Base-by-base conservation (phyloP, 352 stramenopile genomes). In the Thalassiosira ordinaria region DNA sequence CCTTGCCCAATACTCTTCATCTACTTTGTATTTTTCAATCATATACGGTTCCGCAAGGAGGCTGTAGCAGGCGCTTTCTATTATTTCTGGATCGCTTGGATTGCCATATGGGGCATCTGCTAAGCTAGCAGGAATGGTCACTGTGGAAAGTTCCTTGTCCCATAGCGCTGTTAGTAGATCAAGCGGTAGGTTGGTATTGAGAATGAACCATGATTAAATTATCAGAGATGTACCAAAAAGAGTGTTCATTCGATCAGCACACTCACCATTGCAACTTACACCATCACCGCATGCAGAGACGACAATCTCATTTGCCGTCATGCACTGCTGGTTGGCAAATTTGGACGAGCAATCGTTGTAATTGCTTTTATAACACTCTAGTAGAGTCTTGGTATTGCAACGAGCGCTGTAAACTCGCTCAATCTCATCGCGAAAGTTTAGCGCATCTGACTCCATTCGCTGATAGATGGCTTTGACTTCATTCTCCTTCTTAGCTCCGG, bases 21-120 rank as follows among this genome's bases (percentile, higher is more conserved):
- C 72, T 18, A 29, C 8, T 44, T 78, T 39, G 33, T 78, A 84
- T 13, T 81, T 84, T 35, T 77, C 47, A 1, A 84, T 35, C 74
- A 87, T 84, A 63, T 72, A 78, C 18, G 49, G 46, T 41, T 87
- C 80, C 4, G 74, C 80, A n/a, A 84, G 57, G 26, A 22, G 49
- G 33, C 18, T 78, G 80, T 87, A 87, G 35, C 80, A 87, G 18
- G 52, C 49, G 16, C 51, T 81, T 66, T 87, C 67, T 13, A 70
- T 81, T 11, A 84, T 29, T 59, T 79, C 35, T 8, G 27, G 61
- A 56, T 85, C 78, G 20, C 2, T 72, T 20, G 76, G 68, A 56
- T 79, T 84, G 14, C 33, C 56, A 4, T 11, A 6, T n/a, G 51
- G 16, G 27, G 3, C 51, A 5, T 65, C 0, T 18, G 46, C 67